These are phyloP conservation scores for Chalciporus sphaerocephalus DNA, from an alignment of 768 basidiomycete genomes.

Conservation along the genomic window DNA sequence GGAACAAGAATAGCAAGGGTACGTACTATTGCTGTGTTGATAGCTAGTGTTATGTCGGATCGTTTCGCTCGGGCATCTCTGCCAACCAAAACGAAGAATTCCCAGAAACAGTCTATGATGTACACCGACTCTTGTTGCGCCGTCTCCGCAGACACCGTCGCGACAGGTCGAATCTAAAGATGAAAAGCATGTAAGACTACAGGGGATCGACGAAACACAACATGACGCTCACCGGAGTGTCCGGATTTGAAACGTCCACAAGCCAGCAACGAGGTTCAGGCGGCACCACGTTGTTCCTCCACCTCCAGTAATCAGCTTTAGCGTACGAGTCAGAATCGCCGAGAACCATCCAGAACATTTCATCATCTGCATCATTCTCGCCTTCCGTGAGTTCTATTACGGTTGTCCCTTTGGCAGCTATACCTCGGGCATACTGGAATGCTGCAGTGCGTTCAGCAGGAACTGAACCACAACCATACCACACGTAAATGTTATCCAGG, in stretches of 20 bases:
- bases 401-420: constrained; percentile 36
- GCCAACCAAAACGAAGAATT: constrained; percentile 73
- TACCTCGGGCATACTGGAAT: constrained; percentile 49
- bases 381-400: constrained; percentile 61
- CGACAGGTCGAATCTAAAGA: constrained; percentile 44
- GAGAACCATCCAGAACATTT: constrained; percentile 84
- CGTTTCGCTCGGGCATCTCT: constrained; percentile 57
- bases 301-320: constrained; percentile 79
- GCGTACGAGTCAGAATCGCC: constrained; percentile 68
- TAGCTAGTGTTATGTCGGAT: constrained; percentile 56
- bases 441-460: constrained; percentile 58
- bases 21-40: constrained; percentile 53
- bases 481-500: constrained; percentile 68
- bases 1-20: not conserved
- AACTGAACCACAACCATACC: constrained; percentile 74
- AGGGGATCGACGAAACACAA: not conserved
- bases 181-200: constrained; percentile 1
- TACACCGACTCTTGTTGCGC: constrained; percentile 48
- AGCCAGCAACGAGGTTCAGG: constrained; percentile 57
- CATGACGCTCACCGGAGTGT: constrained; percentile 39
- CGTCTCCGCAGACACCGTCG: constrained; percentile 39
- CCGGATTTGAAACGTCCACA: constrained; percentile 39
- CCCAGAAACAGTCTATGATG: constrained; percentile 74
- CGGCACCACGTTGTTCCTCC: constrained; percentile 45
- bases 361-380: constrained; percentile 57